phyloP scores from a whole-genome alignment of 2,329 filamentous ascomycete genomes.

The Ilyonectria mors-panacis region DNA sequence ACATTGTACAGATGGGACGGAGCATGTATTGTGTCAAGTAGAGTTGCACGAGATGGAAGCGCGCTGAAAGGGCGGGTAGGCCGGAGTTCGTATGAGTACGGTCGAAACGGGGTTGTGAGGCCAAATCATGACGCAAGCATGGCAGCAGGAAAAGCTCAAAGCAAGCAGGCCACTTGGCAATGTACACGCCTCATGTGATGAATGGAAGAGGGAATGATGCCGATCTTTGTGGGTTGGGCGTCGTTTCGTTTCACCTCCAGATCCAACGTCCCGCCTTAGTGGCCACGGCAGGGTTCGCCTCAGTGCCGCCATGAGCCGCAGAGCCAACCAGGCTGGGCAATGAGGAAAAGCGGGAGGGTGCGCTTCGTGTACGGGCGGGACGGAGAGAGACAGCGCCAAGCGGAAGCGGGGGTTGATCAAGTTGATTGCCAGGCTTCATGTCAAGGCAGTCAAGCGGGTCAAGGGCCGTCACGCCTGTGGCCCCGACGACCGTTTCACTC shows the following conservation, averaged over 20 bases:
- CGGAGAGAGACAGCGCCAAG: background rate
- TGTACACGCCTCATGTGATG: constrained; percentile 5
- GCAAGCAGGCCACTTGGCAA: constrained; percentile 14
- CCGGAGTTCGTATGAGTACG: background rate
- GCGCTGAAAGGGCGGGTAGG: background rate
- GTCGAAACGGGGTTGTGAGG: background rate
- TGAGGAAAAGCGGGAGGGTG: too few relatives aligned
- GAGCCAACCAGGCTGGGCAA: constrained; percentile 7
- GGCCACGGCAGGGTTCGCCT: constrained; percentile 17
- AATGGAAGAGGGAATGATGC: background rate
- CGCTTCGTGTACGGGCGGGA: constrained; percentile 4
- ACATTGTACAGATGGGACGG: constrained; percentile 11
- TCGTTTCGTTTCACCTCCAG: constrained; percentile 30
- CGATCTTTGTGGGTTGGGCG: constrained; percentile 11
- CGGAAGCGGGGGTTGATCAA: background rate
- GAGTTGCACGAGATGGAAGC: constrained; percentile 9
- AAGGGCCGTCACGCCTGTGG: constrained; percentile 2
- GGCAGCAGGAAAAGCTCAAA: constrained; percentile 8
- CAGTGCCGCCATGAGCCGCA: constrained; percentile 4
- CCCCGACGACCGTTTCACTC: background rate
- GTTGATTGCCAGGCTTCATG: constrained; percentile 13
- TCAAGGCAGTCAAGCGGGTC: constrained; percentile 4
- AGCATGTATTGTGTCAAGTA: constrained; percentile 21
- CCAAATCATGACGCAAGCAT: background rate
- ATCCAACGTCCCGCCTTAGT: constrained; percentile 18